Base-by-base conservation (phyloP, 345 rosid species). In the Boechera divaricarpa region DNA sequence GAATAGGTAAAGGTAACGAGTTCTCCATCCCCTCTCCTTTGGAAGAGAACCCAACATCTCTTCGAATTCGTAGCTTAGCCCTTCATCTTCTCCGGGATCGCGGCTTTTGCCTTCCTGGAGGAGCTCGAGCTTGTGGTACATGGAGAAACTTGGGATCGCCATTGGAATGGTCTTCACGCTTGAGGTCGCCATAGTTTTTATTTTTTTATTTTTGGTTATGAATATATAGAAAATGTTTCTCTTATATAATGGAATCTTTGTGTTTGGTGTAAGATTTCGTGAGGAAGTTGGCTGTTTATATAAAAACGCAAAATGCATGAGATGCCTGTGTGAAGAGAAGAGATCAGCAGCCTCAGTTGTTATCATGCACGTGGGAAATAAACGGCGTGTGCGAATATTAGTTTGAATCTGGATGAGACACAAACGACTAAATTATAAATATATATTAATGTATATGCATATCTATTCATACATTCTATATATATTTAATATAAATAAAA, bases 21-120 rank as follows among this genome's bases (percentile, higher is more conserved):
- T 87, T 79, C 93, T 79, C 93, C 94, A 93, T 4, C 94, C 94
- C 72, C 72, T 85, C 64, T 86, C 88, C 49, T 31, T 83, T 0
- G 91, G 98, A 55, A 90, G 89, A 57, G 87, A 74, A 32, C 71
- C 83, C 6, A 90, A 72, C 69, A 92, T 57, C 62, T 83, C 81
- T 68, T 51, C 83, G 75, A 85, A 90, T 77, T 88, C 92, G 10
- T 72, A 47, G 83, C 82, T 84, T 31, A 79, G 35, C 56, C 55
- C 73, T 63, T 82, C 84, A 4, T 79, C 86, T 48, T 47, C 86
- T 3, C 70, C 71, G 63, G 28, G 36, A 18, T 58, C 73, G 7
- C 0, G 41, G 33, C 13, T 67, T 58, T 51, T 52, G 73, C 38
- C 56, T 18, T 51, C 69, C 51, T 70, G 66, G 61, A 61, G 60